phyloP scores from a whole-genome alignment of 2,329 filamentous ascomycete genomes.

The Colletotrichum camelliae region DNA sequence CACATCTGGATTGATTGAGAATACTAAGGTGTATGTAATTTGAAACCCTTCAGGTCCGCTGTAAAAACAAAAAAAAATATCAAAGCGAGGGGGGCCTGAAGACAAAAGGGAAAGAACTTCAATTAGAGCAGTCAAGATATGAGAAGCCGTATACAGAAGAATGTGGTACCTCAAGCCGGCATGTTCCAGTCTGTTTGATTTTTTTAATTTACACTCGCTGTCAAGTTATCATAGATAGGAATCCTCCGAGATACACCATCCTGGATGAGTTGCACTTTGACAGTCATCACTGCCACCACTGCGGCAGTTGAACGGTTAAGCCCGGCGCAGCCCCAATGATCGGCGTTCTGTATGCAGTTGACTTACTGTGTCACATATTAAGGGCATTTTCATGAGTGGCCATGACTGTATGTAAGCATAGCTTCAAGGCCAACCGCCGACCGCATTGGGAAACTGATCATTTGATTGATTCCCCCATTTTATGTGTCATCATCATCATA shows the following conservation, averaged over 20 bases:
- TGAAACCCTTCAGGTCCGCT: background rate
- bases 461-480: background rate
- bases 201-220: background rate
- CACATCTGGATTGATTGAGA: background rate
- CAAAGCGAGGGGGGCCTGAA: background rate
- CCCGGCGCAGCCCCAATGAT: background rate
- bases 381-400: background rate
- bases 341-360: background rate
- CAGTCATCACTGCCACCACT: background rate
- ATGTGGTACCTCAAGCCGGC: background rate
- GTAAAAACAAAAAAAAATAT: background rate
- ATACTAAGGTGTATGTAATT: background rate
- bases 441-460: background rate
- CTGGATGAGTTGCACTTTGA: background rate
- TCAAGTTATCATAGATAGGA: background rate
- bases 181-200: background rate
- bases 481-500: background rate
- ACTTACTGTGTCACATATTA: background rate
- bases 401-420: background rate
- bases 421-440: background rate
- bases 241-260: background rate
- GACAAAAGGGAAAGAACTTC: background rate
- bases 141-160: background rate
- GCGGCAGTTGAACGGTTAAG: background rate
- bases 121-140: background rate